Evolutionary conservation across 805 yeast species (phyloP).

Genomic region (Kuraishia borneana): DNA sequence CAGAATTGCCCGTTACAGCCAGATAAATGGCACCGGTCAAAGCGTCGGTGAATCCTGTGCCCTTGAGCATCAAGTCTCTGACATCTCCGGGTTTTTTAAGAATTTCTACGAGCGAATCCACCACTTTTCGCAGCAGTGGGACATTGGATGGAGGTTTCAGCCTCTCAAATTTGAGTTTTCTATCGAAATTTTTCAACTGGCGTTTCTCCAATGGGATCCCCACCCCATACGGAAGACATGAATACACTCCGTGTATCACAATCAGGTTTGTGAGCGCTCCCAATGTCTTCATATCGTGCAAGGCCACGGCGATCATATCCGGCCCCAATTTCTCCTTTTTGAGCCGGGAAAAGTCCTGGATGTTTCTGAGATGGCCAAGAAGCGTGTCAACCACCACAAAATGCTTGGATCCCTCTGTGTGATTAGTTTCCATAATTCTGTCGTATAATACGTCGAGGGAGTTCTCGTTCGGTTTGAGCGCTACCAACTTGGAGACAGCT

Average conservation of each 20-base stretch:
- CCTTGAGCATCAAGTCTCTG: conserved; percentile 41
- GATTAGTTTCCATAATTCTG: conserved; percentile 1
- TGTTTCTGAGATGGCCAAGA: conserved; percentile 22
- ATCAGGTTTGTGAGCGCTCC: conserved; percentile 53
- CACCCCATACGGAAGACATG: conserved; percentile 41
- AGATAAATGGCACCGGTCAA: conserved; percentile 36
- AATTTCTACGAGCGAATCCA: conserved; percentile 20
- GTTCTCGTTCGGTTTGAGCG: neutral
- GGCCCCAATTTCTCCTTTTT: conserved; percentile 2
- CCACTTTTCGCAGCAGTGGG: conserved; percentile 10
- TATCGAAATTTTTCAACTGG: conserved; percentile 33
- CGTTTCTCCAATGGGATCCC: conserved; percentile 60
- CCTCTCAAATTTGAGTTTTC: conserved; percentile 11
- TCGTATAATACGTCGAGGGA: neutral
- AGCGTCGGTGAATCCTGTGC: conserved; percentile 57
- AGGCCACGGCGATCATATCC: conserved; percentile 50
- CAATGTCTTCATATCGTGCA: conserved; percentile 75
- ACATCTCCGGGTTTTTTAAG: conserved; percentile 36
- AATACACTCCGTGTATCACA: conserved; percentile 61
- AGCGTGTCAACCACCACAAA: conserved; percentile 23
- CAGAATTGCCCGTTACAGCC: conserved; percentile 1
- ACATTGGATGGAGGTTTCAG: conserved; percentile 9
- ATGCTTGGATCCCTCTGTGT: too few relatives aligned
- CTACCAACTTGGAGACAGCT: conserved; percentile 7
- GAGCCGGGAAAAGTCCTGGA: conserved; percentile 24